phyloP scores from a whole-genome alignment of 495 filamentous ascomycete species.

The Zalerion maritima region DNA sequence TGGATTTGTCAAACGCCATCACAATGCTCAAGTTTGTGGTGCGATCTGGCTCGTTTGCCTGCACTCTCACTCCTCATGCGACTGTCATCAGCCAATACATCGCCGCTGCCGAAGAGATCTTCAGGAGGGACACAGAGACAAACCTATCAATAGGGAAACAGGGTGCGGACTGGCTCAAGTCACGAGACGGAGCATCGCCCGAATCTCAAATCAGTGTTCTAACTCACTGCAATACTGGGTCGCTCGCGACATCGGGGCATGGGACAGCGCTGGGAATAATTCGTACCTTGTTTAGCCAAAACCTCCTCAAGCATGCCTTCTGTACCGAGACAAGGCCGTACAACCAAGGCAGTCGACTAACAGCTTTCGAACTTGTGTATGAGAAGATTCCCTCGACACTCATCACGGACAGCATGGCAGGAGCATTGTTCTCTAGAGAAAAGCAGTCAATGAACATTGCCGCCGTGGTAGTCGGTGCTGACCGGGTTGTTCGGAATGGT shows the following conservation, averaged over 20 bases:
- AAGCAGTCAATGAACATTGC: constrained; percentile 46
- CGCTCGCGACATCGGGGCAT: constrained; percentile 89
- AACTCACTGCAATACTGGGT: constrained; percentile 97
- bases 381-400: constrained; percentile 86
- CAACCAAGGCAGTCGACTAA: constrained; percentile 91
- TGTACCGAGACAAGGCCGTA: constrained; percentile 97
- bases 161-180: constrained; percentile 69
- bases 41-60: constrained; percentile 17
- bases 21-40: constrained; percentile 54
- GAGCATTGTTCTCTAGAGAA: constrained; percentile 52
- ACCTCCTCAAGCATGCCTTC: constrained; percentile 60
- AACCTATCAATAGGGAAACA: constrained; percentile 72
- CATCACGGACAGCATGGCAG: constrained; percentile 95
- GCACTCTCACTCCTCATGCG: constrained; percentile 18
- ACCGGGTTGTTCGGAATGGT: constrained; percentile 88
- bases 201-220: constrained; percentile 50
- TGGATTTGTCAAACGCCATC: constrained; percentile 85
- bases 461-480: constrained; percentile 85
- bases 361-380: constrained; percentile 88
- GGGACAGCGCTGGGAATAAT: constrained; percentile 92
- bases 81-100: constrained; percentile 53
- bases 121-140: constrained; percentile 72
- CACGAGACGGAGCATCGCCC: constrained; percentile 24
- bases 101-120: constrained; percentile 65
- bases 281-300: constrained; percentile 56